Conservation (phyloP, 1,284 basidiomycete genomes). For the Malassezia sympodialis region DNA sequence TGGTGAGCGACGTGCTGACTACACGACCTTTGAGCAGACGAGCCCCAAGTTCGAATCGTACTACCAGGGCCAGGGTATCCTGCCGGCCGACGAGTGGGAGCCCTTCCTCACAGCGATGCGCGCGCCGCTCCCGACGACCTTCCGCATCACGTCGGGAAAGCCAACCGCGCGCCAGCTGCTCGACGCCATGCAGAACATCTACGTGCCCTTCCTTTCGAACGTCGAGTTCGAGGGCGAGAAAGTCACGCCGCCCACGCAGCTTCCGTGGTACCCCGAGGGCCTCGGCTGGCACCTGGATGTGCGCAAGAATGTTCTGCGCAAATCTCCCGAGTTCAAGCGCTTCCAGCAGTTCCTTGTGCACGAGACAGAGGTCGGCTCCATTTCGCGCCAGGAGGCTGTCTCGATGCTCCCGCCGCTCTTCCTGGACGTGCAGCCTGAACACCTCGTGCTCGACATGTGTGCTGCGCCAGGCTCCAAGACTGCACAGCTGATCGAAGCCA, state of each 20-base stretch:
- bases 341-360: conserved; percentile 96
- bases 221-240: conserved; percentile 67
- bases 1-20: conserved; percentile 15
- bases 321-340: conserved; percentile 82
- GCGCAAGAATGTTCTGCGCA: conserved; percentile 77
- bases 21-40: conserved; percentile 16
- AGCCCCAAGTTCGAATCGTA: conserved; percentile 32
- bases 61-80: conserved; percentile 42
- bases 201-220: conserved; percentile 67
- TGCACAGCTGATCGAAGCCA: conserved; percentile 77
- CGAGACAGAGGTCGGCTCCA: conserved; percentile 94
- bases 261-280: conserved; percentile 86
- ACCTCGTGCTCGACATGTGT: conserved; percentile 74
- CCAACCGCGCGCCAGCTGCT: conserved; percentile 35
- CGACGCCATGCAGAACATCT: conserved; percentile 49
- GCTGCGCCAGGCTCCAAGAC: conserved; percentile 99
- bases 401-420: conserved; percentile 96
- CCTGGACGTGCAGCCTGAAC: conserved; percentile 64
- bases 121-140: conserved; percentile 78
- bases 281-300: conserved; percentile 94
- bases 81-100: conserved; percentile 60
- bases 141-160: conserved; percentile 62
- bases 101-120: conserved; percentile 61
- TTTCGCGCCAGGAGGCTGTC: conserved; percentile 93
- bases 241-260: conserved; percentile 62